These are phyloP conservation scores for Talinum fruticosum DNA, from an alignment of 148 eudicot genomes.

Conservation along the genomic window DNA sequence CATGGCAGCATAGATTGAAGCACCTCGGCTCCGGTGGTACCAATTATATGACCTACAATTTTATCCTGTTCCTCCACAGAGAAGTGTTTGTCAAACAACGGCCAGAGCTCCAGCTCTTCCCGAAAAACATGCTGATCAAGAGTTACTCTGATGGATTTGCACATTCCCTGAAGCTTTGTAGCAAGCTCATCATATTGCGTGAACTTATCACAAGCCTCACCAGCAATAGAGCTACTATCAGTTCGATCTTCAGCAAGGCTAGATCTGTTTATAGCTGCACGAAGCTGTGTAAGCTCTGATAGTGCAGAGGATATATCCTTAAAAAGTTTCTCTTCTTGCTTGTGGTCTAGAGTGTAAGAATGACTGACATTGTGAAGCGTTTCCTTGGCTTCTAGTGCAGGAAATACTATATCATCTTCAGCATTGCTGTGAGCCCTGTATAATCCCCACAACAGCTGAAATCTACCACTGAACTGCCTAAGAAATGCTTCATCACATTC, in stretches of 20 bases:
- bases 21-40: conserved; percentile 98
- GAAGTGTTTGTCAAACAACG: conserved; percentile 83
- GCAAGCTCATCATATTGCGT: conserved; percentile 71
- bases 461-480: conserved; percentile 86
- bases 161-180: conserved; percentile 90
- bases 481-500: conserved; percentile 71
- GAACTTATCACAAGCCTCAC: conserved; percentile 36
- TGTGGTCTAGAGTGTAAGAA: conserved; percentile 97
- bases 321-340: conserved; percentile 90
- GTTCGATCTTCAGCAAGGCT: conserved; percentile 26
- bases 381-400: conserved; percentile 91
- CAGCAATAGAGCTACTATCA: conserved; percentile 29
- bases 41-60: conserved; percentile 93
- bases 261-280: conserved; percentile 37
- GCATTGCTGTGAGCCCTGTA: conserved; percentile 98
- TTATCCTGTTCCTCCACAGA: conserved; percentile 94
- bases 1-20: conserved; percentile 98
- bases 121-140: conserved; percentile 90
- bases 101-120: conserved; percentile 98
- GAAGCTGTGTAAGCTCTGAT: conserved; percentile 63
- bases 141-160: conserved; percentile 89
- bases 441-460: conserved; percentile 85
- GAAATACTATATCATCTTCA: conserved; percentile 95
- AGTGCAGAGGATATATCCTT: conserved; percentile 82
- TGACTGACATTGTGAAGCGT: conserved; percentile 96